A percentile compares a stretch with the other conserved stretches of the same genome.
phyloP scores from a whole-genome alignment of 1,139 yeast genomes.

The Magnusiomyces tetraspermus region DNA sequence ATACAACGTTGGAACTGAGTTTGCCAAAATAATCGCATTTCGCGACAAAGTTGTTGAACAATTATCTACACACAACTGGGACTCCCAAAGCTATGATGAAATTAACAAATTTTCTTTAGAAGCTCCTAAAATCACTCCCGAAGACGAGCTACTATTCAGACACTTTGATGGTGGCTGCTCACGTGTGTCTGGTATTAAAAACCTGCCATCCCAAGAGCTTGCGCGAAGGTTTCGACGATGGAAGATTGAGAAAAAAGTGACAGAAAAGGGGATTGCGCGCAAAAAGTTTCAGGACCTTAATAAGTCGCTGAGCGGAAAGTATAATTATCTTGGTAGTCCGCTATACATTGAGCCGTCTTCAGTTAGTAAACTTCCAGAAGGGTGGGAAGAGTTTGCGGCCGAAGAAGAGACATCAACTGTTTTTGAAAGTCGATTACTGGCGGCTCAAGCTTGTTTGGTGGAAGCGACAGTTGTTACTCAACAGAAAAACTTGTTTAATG shows the following conservation, averaged over 20 bases:
- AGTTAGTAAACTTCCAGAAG: background rate
- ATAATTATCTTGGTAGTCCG: background rate
- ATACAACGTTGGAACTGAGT: too few relatives aligned
- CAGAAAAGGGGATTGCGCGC: background rate
- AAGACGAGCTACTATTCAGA: background rate
- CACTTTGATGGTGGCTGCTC: background rate
- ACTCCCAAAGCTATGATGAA: too few relatives aligned
- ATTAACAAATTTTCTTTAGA: background rate
- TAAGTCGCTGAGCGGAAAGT: conserved; percentile 1
- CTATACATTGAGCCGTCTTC: background rate
- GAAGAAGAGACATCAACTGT: conserved; percentile 7
- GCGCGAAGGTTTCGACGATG: conserved; percentile 3
- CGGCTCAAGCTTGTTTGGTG: background rate
- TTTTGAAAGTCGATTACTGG: background rate
- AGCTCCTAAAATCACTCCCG: background rate
- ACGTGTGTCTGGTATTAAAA: background rate
- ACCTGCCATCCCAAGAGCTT: background rate
- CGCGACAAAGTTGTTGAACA: too few relatives aligned
- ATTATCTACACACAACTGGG: too few relatives aligned
- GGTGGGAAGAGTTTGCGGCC: conserved; percentile 3
- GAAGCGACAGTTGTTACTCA: background rate
- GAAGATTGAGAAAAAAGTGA: background rate
- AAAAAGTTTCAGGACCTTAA: background rate
- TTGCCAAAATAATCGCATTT: too few relatives aligned
- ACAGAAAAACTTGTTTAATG: too few relatives aligned